A percentile compares a stretch with the other conserved stretches of the same genome.
Evolutionary conservation across 371 early-diverging fungal species (phyloP).

Genomic region (Rhizomucor pusillus): DNA sequence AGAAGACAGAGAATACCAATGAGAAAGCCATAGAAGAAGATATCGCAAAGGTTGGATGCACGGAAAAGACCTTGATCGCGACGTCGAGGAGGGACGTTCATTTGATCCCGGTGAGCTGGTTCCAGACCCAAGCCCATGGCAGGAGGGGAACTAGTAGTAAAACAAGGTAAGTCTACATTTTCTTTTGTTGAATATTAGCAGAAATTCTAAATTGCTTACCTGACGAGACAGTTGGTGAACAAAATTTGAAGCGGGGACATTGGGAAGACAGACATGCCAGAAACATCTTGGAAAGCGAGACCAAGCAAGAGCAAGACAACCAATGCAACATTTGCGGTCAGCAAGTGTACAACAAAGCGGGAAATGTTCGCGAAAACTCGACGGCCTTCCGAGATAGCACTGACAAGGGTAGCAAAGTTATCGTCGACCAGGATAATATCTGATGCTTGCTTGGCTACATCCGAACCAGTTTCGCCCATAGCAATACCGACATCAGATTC

Average conservation of each 20-base stretch:
- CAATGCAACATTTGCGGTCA: constrained; percentile 84
- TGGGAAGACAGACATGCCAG: constrained; percentile 67
- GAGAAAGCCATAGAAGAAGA: constrained; percentile 72
- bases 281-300: constrained; percentile 61
- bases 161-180: neutral
- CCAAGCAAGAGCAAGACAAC: constrained; percentile 68
- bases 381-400: constrained; percentile 81
- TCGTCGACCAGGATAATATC: constrained; percentile 89
- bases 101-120: constrained; percentile 72
- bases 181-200: no score
- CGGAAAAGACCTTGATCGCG: constrained; percentile 66
- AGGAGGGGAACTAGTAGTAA: constrained; percentile 62
- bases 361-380: constrained; percentile 89
- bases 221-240: constrained; percentile 82
- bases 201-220: constrained; percentile 12
- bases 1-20: constrained; percentile 65
- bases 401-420: constrained; percentile 85
- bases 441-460: constrained; percentile 90
- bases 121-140: constrained; percentile 87
- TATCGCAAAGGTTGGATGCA: constrained; percentile 63
- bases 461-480: constrained; percentile 90
- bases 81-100: constrained; percentile 81
- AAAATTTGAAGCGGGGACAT: constrained; percentile 84
- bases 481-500: constrained; percentile 91
- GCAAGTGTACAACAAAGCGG: constrained; percentile 88